These are phyloP conservation scores for Rhytidiadelphus loreus DNA, from an alignment of 225 moss, liverwort and hornwort genomes.

Conservation along the genomic window DNA sequence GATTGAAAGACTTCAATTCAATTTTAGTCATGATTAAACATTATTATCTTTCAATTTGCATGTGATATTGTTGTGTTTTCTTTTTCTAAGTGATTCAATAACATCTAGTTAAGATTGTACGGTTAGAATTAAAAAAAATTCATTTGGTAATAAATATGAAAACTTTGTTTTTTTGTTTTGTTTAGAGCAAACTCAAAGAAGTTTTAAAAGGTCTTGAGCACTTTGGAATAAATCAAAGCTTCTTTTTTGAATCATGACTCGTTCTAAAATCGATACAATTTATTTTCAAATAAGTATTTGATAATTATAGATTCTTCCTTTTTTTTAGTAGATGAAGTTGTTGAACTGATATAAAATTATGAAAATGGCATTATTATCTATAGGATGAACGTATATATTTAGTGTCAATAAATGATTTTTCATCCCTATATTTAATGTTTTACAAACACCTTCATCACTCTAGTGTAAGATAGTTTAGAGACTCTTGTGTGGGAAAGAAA, in stretches of 20 bases:
- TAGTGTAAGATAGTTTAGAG: no score
- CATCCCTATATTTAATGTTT: neutral
- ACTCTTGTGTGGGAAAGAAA: neutral
- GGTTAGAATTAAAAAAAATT: neutral
- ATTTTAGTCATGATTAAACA: neutral
- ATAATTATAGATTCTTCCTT: neutral
- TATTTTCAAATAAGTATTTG: neutral
- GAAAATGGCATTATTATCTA: neutral
- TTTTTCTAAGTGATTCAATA: neutral
- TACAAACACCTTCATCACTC: neutral
- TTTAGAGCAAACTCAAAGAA: neutral
- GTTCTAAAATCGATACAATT: neutral
- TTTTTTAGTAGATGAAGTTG: neutral
- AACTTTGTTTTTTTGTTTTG: neutral
- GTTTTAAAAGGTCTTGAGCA: neutral
- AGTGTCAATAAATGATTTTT: neutral
- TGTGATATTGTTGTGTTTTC: neutral
- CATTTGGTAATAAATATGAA: neutral
- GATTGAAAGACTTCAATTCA: neutral
- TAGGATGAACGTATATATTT: neutral
- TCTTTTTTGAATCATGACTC: neutral
- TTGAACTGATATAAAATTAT: neutral
- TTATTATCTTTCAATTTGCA: neutral
- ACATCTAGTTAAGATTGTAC: neutral
- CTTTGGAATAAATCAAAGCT: neutral